A percentile compares a stretch with the other conserved stretches of the same genome.
These are phyloP conservation scores for Cunninghamia lanceolata DNA, from an alignment of 75 land plant species.

Conservation along the genomic window DNA sequence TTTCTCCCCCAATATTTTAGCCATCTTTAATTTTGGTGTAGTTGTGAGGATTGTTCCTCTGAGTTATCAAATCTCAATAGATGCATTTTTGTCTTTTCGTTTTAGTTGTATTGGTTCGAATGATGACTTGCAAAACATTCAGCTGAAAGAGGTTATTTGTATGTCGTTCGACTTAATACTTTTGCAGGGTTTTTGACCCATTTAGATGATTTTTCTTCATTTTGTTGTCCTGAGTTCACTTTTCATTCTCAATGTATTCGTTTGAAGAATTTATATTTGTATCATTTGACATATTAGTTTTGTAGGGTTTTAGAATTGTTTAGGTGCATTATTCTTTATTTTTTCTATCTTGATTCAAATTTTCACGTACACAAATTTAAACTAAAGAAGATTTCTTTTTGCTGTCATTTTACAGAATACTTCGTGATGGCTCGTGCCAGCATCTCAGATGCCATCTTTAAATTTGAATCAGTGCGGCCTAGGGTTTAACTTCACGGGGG, in stretches of 20 bases:
- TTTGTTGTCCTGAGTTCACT: background rate
- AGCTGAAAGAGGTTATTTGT: background rate
- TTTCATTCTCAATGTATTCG: background rate
- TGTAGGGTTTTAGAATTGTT: background rate
- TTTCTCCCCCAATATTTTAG: background rate
- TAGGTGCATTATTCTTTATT: background rate
- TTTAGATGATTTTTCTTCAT: background rate
- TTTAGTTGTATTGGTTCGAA: background rate
- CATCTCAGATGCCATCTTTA: background rate
- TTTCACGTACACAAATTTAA: no score
- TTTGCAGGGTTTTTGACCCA: background rate
- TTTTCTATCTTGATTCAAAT: background rate
- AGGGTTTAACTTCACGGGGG: background rate
- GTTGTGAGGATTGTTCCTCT: background rate
- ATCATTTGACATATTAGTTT: background rate
- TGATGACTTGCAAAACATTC: background rate
- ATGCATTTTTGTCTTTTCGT: background rate
- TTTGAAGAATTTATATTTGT: background rate
- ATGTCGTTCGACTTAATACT: background rate
- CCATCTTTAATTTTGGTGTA: background rate
- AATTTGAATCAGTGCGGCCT: background rate
- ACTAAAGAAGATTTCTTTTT: background rate
- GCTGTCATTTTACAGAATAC: background rate
- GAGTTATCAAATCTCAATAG: background rate
- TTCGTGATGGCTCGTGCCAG: slow-evolving; percentile 2